Evolutionary conservation across 345 rosid species (phyloP).

Genomic region (Excoecaria agallocha): DNA sequence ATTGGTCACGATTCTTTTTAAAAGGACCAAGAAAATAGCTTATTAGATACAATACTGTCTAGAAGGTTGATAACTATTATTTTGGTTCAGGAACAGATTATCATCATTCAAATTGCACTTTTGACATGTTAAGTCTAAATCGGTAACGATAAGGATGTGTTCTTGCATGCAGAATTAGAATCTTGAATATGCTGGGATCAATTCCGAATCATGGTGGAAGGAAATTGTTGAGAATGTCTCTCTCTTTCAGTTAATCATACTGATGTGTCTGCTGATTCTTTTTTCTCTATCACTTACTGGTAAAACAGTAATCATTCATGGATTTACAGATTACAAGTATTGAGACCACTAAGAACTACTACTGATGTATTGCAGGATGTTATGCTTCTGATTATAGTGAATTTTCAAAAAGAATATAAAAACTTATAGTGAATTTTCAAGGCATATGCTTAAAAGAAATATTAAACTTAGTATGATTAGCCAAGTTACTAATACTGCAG

Average conservation of each 20-base stretch:
- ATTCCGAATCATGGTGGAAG: neutral
- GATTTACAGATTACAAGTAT: neutral
- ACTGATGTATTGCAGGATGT: neutral
- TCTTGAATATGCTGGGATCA: neutral
- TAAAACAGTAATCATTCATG: neutral
- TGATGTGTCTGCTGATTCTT: neutral
- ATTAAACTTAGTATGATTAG: neutral
- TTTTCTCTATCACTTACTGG: neutral
- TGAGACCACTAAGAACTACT: neutral
- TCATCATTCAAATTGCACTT: conserved; percentile 3
- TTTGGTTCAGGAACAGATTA: neutral
- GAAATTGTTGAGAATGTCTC: neutral
- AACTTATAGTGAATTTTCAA: neutral
- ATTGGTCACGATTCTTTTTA: neutral
- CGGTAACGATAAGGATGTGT: neutral
- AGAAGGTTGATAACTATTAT: neutral
- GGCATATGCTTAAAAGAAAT: neutral
- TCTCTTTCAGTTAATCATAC: neutral
- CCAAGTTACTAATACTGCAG: neutral
- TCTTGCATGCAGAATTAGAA: neutral
- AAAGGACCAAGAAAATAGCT: neutral
- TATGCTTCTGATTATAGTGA: neutral
- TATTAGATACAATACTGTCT: neutral
- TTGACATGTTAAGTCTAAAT: neutral
- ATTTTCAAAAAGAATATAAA: too few species aligned